phyloP scores from a whole-genome alignment of 2,329 filamentous ascomycete species.

The Microcyclospora tardicrescens region DNA sequence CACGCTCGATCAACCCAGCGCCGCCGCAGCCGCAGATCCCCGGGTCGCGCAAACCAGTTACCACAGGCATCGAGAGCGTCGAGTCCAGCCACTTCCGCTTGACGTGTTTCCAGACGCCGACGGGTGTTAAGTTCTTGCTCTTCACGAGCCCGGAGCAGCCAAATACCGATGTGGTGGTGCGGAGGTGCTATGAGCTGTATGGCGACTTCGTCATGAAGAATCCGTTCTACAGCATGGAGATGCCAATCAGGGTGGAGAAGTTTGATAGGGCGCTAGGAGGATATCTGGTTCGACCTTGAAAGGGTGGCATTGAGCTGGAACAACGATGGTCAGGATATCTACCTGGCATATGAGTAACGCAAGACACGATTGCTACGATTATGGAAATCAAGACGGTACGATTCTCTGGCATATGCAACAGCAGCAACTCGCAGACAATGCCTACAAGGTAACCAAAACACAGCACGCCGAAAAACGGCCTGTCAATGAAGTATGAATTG shows the following conservation, averaged over 20 bases:
- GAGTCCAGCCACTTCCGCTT: constrained; percentile 90
- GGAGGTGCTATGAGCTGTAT: constrained; percentile 86
- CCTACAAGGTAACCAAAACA: too few species aligned
- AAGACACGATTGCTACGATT: too few species aligned
- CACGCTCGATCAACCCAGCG: constrained; percentile 36
- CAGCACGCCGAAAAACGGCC: too few species aligned
- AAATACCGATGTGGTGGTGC: constrained; percentile 73
- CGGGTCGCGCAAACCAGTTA: constrained; percentile 35
- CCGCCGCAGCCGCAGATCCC: constrained; percentile 22
- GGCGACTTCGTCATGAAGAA: constrained; percentile 99
- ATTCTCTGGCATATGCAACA: too few species aligned
- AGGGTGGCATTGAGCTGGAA: too few species aligned
- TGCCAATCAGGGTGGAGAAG: constrained; percentile 89
- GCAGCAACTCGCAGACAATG: too few species aligned
- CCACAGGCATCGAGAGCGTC: constrained; percentile 77
- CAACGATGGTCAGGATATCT: too few species aligned
- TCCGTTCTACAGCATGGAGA: constrained; percentile 94
- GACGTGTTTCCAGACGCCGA: constrained; percentile 90
- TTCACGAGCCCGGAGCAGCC: constrained; percentile 85
- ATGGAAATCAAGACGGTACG: too few species aligned
- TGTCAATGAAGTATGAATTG: too few species aligned
- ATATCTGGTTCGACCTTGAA: constrained; percentile 23
- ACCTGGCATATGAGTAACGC: too few species aligned
- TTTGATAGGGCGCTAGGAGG: constrained; percentile 58
- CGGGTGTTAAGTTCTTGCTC: constrained; percentile 87